phyloP scores from a whole-genome alignment of 306 rosid genomes.

The Sicyos edulis region DNA sequence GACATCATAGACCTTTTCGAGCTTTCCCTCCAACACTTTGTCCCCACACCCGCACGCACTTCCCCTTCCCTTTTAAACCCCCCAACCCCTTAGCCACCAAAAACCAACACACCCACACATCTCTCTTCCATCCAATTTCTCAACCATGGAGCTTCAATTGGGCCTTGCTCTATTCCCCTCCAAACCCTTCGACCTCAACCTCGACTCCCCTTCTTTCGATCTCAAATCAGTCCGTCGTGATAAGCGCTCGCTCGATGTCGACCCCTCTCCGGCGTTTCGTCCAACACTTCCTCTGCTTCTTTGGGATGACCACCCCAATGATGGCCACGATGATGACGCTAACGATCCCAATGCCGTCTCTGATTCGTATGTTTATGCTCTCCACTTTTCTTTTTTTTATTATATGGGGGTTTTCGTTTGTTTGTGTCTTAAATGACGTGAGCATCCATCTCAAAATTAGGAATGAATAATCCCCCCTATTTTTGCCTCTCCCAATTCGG shows the following conservation, averaged over 20 bases:
- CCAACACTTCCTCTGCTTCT: slow-evolving; percentile 57
- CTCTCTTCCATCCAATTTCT: neutral
- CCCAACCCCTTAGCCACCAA: neutral
- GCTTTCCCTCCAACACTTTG: slow-evolving; percentile 35
- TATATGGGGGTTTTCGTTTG: neutral
- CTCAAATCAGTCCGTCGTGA: neutral
- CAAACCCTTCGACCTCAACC: slow-evolving; percentile 26
- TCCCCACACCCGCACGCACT: slow-evolving; percentile 26
- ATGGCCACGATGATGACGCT: slow-evolving; percentile 28
- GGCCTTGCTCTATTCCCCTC: slow-evolving; percentile 55
- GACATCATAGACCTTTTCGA: slow-evolving; percentile 37
- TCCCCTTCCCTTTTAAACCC: neutral
- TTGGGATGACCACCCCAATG: slow-evolving; percentile 38
- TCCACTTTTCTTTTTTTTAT: neutral
- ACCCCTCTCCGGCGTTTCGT: slow-evolving; percentile 21
- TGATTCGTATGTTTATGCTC: slow-evolving; percentile 21
- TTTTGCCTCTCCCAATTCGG: too few species aligned
- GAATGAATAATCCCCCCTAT: too few species aligned
- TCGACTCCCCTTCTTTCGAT: neutral
- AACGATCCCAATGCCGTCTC: slow-evolving; percentile 11
- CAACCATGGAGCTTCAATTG: slow-evolving; percentile 67
- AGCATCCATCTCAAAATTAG: too few species aligned
- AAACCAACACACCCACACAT: too few species aligned
- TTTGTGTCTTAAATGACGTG: neutral
- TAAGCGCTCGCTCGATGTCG: slow-evolving; percentile 33